Percentiles rank a stretch among this genome's conserved stretches.
These are phyloP conservation scores for Phytophthora chlamydospora DNA, from an alignment of 352 stramenopile species.

Conservation along the genomic window DNA sequence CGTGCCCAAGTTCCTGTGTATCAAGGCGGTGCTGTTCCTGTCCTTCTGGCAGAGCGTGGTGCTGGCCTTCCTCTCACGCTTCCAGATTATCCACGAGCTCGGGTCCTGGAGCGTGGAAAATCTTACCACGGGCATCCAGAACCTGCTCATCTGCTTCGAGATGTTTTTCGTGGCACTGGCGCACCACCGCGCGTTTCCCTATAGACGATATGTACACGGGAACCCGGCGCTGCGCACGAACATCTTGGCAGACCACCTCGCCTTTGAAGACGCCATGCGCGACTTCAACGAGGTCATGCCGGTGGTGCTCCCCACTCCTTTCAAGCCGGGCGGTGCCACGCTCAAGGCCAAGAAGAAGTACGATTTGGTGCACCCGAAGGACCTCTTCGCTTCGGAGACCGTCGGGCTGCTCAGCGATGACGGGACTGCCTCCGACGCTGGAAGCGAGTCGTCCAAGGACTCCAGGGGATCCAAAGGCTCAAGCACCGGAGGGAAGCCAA, in stretches of 20 bases:
- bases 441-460: conserved; percentile 32
- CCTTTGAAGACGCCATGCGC: conserved; percentile 92
- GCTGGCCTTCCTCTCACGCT: conserved; percentile 88
- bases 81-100: conserved; percentile 92
- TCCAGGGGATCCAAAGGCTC: conserved; percentile 28
- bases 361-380: conserved; percentile 30
- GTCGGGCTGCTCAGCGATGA: conserved; percentile 59
- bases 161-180: conserved; percentile 98
- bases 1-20: conserved; percentile 98
- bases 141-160: conserved; percentile 99
- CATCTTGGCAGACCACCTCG: conserved; percentile 93
- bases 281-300: conserved; percentile 94
- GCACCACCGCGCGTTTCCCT: conserved; percentile 96
- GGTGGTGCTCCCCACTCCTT: conserved; percentile 79
- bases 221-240: conserved; percentile 61
- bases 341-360: conserved; percentile 68
- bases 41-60: conserved; percentile 98
- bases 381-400: conserved; percentile 56
- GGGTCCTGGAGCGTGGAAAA: conserved; percentile 94
- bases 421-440: conserved; percentile 24
- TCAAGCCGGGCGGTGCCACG: conserved; percentile 73
- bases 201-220: conserved; percentile 78
- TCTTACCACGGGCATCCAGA: conserved; percentile 97
- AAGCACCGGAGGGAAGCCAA: conserved; percentile 10
- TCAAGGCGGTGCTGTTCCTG: conserved; percentile 99